Conservation (phyloP, 371 early-diverging fungal genomes). For the Coelomomyces lativittatus region DNA sequence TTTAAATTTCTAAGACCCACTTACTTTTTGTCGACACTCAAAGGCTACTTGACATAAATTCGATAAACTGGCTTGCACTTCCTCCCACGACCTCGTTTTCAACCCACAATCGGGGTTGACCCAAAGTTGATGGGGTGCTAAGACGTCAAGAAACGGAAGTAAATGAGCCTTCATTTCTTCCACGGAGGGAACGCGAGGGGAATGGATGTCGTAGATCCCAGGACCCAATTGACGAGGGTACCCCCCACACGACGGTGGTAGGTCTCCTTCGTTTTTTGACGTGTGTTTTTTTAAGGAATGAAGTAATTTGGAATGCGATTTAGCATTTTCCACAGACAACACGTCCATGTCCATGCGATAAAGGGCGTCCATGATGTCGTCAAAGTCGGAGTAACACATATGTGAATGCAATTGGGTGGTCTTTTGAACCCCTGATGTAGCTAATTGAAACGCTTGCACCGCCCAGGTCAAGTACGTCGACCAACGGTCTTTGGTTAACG, state of each 20-base stretch:
- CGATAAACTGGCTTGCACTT: slow-evolving; percentile 63
- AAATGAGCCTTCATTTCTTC: slow-evolving; percentile 73
- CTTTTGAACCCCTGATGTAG: slow-evolving; percentile 67
- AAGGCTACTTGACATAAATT: slow-evolving; percentile 72
- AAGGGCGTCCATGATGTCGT: slow-evolving; percentile 87
- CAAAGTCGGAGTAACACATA: slow-evolving; percentile 92
- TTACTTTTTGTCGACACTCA: not conserved
- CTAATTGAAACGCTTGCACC: slow-evolving; percentile 75
- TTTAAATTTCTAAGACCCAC: no score
- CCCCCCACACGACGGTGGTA: no score
- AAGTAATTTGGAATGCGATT: slow-evolving; percentile 83
- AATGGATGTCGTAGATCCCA: slow-evolving; percentile 90
- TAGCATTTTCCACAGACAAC: slow-evolving; percentile 88
- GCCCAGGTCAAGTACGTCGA: slow-evolving; percentile 83
- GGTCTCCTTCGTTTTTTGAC: no score
- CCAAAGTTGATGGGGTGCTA: slow-evolving; percentile 59
- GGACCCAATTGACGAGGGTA: slow-evolving; percentile 86
- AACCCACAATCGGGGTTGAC: slow-evolving; percentile 95
- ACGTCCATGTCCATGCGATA: slow-evolving; percentile 79
- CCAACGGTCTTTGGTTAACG: slow-evolving; percentile 73
- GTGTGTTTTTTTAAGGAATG: slow-evolving; percentile 56
- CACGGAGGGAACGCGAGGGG: slow-evolving; percentile 76
- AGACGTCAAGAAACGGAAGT: slow-evolving; percentile 54
- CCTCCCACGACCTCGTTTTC: slow-evolving; percentile 86
- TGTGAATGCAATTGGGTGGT: slow-evolving; percentile 90